Percentiles rank a stretch among this genome's conserved stretches.
Evolutionary conservation across 2,329 filamentous ascomycete species (phyloP).

Genomic region (Penicillium polonicum): DNA sequence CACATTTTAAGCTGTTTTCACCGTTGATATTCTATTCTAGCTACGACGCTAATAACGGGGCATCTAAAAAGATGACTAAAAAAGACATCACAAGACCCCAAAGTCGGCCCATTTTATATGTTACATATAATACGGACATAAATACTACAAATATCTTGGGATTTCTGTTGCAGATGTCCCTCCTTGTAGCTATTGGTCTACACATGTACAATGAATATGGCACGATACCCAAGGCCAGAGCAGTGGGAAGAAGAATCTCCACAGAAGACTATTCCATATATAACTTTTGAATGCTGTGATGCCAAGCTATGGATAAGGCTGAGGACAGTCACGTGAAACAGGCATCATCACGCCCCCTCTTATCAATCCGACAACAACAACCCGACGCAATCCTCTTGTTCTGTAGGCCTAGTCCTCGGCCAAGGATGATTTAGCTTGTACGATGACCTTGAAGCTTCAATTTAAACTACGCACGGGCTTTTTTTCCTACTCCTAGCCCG

Average conservation of each 20-base stretch:
- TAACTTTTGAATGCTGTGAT: neutral
- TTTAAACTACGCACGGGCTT: constrained; percentile 23
- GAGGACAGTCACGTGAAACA: constrained; percentile 21
- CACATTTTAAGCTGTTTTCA: too few relatives aligned
- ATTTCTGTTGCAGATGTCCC: too few relatives aligned
- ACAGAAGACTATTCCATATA: neutral
- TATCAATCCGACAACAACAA: constrained; percentile 26
- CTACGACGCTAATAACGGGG: too few relatives aligned
- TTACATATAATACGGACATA: too few relatives aligned
- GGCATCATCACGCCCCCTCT: constrained; percentile 21
- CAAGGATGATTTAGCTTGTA: constrained; percentile 27
- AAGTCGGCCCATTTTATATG: too few relatives aligned
- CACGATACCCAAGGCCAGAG: neutral
- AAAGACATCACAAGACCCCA: too few relatives aligned
- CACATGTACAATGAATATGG: too few relatives aligned
- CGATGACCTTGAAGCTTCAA: constrained; percentile 28
- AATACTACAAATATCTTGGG: too few relatives aligned
- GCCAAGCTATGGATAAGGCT: constrained; percentile 17
- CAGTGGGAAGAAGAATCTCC: too few relatives aligned
- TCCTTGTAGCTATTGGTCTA: too few relatives aligned
- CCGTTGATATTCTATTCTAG: too few relatives aligned
- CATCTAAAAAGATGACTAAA: too few relatives aligned
- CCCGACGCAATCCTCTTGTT: constrained; percentile 14
- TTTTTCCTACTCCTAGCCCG: constrained; percentile 22
- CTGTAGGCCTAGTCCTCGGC: constrained; percentile 18